Evolutionary conservation across 2,329 filamentous ascomycete species (phyloP), one percentile per base, ranked within the genome.

Genomic region (Pseudogymnoascus sp.): DNA sequence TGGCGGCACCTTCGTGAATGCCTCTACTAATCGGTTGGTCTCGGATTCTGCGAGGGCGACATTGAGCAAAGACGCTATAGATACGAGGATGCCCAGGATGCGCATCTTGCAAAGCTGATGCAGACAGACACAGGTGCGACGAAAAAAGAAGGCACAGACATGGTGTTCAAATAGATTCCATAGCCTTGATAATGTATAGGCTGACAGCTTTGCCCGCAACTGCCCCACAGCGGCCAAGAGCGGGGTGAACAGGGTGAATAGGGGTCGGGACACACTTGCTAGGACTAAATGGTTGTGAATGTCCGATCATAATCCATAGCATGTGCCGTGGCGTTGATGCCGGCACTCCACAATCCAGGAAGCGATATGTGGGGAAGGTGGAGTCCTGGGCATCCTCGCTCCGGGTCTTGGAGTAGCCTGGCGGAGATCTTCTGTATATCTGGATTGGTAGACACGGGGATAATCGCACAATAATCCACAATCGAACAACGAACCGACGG

Each of bases 61-160:
- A 36, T 36, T 6, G 10, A 62, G 18, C 16, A 62, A 14, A 31
- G 60, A 11, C 11, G 40, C 60, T 14, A 62, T 14, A 23, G 36
- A 23, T 11, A 44, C 8, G 37, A 62, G 23, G 18, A 53, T 53
- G 25, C 38, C 34, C n/a, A 56, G 40, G 36, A 37, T 16, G 38
- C 60, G 60, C 60, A 62, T 62, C 38, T 53, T 56, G 34, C 18
- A 18, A 34, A 59, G 36, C 18, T 61, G 34, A 23, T 31, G 31
- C 36, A 62, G 62, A 34, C 50, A 56, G 28, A 56, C 50, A 56
- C 50, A 34, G 50, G 50, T 34, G 16, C 28, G 50, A 10, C 28
- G 50, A 56, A 16, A 7, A 56, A 34, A 56, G 50, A 56, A 34
- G 50, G 50, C 28, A 56, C 50, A 56, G 28, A 56, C 50, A 56